Evolutionary conservation across 176 grass and related monocot species (phyloP).

Genomic region (Bolboschoenus planiculmis): DNA sequence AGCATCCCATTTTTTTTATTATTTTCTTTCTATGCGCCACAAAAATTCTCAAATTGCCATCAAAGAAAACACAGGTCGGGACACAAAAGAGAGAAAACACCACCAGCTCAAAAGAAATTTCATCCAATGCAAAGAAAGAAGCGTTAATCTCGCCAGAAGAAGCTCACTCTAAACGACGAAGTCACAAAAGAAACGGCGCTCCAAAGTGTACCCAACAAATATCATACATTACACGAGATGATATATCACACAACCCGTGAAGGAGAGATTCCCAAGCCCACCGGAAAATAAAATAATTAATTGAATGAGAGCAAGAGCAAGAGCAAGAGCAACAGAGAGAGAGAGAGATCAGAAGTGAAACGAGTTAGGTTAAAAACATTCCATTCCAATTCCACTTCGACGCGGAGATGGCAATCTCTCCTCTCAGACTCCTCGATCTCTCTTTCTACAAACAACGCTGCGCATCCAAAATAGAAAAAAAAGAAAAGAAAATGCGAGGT

Average conservation of each 20-base stretch:
- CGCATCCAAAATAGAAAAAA: neutral
- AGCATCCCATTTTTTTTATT: conserved; percentile 67
- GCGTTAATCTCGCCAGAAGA: neutral
- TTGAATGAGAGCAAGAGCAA: neutral
- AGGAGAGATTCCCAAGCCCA: neutral
- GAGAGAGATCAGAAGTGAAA: neutral
- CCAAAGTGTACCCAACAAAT: conserved; percentile 10
- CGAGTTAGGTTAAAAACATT: neutral
- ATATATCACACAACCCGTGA: neutral
- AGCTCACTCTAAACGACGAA: neutral
- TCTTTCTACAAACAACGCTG: neutral
- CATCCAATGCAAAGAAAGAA: neutral
- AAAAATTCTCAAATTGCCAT: neutral
- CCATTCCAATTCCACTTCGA: neutral
- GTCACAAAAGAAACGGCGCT: neutral
- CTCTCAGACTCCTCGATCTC: neutral
- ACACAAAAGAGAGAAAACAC: neutral
- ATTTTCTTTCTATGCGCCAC: neutral
- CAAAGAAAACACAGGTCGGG: neutral
- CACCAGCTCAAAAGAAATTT: neutral
- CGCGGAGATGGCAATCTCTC: neutral
- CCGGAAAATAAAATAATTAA: conserved; percentile 2
- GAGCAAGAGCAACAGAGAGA: too few relatives aligned
- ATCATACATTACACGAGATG: neutral
- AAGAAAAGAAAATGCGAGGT: neutral